Evolutionary conservation across 345 rosid species (phyloP), one percentile per base, ranked within the genome.

Genomic region (Heritiera fomes): DNA sequence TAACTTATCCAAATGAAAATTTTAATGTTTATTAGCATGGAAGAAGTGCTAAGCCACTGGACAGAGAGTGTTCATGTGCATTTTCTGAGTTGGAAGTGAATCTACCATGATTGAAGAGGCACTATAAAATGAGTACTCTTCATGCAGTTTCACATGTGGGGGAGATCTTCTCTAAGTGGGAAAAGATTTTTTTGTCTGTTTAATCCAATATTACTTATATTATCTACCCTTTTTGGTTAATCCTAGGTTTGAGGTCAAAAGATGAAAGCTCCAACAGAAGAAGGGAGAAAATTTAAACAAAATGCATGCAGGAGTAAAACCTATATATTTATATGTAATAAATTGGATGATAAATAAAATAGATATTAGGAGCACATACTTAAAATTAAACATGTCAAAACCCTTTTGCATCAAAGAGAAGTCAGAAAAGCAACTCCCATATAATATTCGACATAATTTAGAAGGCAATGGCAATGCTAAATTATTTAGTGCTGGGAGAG

Each of bases 51-150:
- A 79, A 65, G 55, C 40, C 53, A 32, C 45, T 41, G 69, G 82
- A 83, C 69, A 64, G 80, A 72, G 74, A 77, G 76, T 58, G 59
- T 76, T 79, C 79, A 78, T 80, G 78, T 82, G 83, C 79, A 59
- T 65, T 77, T 56, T 76, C 76, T 28, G 60, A 72, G 65, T 49
- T 79, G 75, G 55, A 75, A 64, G 71, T 13, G 34, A 78, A 80
- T 86, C 82, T 81, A 64, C 68, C 81, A 75, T 65, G 76, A 75
- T 76, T 72, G 78, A 75, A 70, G 50, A 76, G 71, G 32, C 75
- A 50, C 14, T 38, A 17, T 15, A 72, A 11, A 62, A 53, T 20
- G 64, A 58, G 63, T 64, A 47, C 47, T 69, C 41, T 6, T 45
- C 40, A 47, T 71, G 75, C 76, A 55, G 49, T n/a, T 73, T 73